Evolutionary conservation across 331 rosid species (phyloP).

Genomic region (Quercus tomentella): DNA sequence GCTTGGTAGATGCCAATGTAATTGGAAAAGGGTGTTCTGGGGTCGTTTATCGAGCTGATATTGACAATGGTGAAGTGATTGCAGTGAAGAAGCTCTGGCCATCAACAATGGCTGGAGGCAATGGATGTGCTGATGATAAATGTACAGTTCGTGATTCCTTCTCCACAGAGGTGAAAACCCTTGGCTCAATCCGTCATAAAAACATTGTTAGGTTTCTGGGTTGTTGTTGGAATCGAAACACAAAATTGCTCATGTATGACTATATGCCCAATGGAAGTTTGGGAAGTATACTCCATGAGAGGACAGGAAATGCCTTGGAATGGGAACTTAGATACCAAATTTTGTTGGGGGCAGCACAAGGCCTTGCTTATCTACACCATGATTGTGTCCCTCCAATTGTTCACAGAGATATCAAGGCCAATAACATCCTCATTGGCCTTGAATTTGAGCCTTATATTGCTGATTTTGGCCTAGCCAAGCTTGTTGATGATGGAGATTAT

Average conservation of each 20-base stretch:
- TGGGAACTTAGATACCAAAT: constrained; percentile 92
- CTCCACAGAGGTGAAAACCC: constrained; percentile 80
- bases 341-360: constrained; percentile 89
- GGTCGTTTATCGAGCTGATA: constrained; percentile 81
- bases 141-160: constrained; percentile 78
- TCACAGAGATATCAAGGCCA: constrained; percentile 96
- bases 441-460: constrained; percentile 94
- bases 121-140: constrained; percentile 49
- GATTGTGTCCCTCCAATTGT: constrained; percentile 96
- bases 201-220: constrained; percentile 91
- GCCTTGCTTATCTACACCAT: constrained; percentile 90
- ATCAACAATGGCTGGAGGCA: constrained; percentile 41
- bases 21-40: constrained; percentile 96
- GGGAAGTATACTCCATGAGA: constrained; percentile 81
- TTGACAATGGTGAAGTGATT: constrained; percentile 72
- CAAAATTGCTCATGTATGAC: constrained; percentile 82
- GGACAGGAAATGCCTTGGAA: constrained; percentile 68
- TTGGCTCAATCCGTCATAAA: constrained; percentile 91
- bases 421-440: constrained; percentile 93
- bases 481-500: constrained; percentile 78
- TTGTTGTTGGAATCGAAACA: constrained; percentile 73
- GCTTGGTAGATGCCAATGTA: constrained; percentile 71
- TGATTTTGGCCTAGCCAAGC: constrained; percentile 95
- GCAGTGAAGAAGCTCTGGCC: constrained; percentile 99
- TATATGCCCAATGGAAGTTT: constrained; percentile 95